phyloP scores from a whole-genome alignment of 208 protist species.

The Acanthamoeba triangularis region DNA sequence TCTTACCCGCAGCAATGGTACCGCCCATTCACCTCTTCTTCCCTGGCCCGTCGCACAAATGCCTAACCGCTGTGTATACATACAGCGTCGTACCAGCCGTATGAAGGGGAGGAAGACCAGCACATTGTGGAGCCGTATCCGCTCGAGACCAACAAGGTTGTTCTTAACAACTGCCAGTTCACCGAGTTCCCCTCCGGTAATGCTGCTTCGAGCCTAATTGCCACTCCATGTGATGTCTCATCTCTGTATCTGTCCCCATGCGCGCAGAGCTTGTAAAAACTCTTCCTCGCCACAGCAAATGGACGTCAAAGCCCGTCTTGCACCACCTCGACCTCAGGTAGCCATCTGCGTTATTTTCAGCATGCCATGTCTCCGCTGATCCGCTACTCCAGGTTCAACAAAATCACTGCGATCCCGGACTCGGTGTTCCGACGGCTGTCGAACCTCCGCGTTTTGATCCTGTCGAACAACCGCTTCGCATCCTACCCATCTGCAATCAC shows the following conservation, averaged over 20 bases:
- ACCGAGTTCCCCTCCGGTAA: not conserved
- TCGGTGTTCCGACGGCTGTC: not conserved
- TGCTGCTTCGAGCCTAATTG: not conserved
- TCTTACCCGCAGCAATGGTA: not conserved
- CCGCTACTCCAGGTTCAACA: not conserved
- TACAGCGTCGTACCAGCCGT: not conserved
- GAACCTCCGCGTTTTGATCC: not conserved
- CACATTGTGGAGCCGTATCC: constrained; percentile 1
- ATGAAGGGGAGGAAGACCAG: not conserved
- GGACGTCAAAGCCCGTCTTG: not conserved
- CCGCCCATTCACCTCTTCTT: not conserved
- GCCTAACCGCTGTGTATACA: not conserved
- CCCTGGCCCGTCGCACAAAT: not conserved
- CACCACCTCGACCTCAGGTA: constrained; percentile 10
- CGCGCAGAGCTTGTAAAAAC: not conserved
- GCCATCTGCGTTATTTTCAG: not conserved
- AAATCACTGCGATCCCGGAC: not conserved
- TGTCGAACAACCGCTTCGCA: constrained; percentile 16
- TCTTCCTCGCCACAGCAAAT: not conserved
- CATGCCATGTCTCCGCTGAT: not conserved
- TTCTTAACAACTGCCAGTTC: not conserved
- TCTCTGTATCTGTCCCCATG: not conserved
- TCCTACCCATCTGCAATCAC: not conserved
- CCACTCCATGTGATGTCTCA: not conserved
- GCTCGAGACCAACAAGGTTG: not conserved